Evolutionary conservation across 768 basidiomycete species (phyloP), one percentile per base, ranked within the genome.

Genomic region (Tylopilus intermedius): DNA sequence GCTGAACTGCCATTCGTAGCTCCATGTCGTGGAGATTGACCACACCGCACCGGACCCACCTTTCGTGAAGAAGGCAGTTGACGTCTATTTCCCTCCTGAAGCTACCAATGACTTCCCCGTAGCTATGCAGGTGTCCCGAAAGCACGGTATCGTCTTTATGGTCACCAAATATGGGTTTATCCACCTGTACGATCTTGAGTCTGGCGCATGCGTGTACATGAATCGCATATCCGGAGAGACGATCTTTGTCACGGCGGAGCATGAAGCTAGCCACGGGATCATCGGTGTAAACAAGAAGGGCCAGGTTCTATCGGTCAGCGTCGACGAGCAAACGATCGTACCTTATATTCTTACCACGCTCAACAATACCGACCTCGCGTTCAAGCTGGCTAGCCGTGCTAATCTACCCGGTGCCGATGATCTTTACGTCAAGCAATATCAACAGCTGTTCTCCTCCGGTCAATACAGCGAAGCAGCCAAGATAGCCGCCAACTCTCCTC

Each of bases 261-360:
- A 97, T 65, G 94, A 97, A 69, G 81, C 85, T 15, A 84, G 86
- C 3, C 82, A 92, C 65, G 96, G 96, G 75, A 96, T 99, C 70
- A 92, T 99, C 58, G 95, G 95, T 59, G 94, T 99, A 66, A 99
- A 99, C 82, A 91, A 95, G 80, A 98, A 98, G 74, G 96, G 96
- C 30, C 96, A 99, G 71, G 93, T 97, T 15, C 79, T 99, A 51
- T 94, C 91, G 61, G 96, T 99, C 58, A 93, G 87, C 58, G 88
- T 98, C 58, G 96, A 99, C 70, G 96, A 98, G 66, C 84, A 91
- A 64, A 94, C 93, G 18, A 84, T 98, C 64, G 84, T 99, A 58
- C 95, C 95, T 3, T 99, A 98, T 71, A 90, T 96, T 59, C 77
- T 97, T 56, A 83, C 82, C 44, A 92, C 90, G 5, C 81, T 98